Conservation (phyloP, 2,329 filamentous ascomycete species). For the Acrodontium crateriforme region DNA sequence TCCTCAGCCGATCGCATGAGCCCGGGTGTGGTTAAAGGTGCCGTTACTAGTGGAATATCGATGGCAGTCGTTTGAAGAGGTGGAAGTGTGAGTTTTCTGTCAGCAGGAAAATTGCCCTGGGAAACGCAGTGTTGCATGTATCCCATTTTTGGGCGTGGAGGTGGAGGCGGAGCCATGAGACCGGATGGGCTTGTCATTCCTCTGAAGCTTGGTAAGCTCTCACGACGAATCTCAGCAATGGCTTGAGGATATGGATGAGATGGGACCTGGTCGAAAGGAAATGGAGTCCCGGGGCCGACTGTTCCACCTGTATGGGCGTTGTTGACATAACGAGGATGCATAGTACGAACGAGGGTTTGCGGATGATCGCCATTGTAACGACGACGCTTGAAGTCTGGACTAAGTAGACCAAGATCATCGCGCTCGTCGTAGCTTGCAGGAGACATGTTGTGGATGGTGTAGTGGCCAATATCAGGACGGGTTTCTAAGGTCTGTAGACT, state of each 20-base stretch:
- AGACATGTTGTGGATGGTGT: constrained; percentile 19
- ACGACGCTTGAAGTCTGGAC: constrained; percentile 48
- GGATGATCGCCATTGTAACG: constrained; percentile 38
- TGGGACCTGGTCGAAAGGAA: constrained; percentile 25
- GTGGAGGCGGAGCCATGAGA: constrained; percentile 43
- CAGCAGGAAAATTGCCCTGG: constrained; percentile 23
- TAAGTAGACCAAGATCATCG: constrained; percentile 31
- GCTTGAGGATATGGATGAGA: constrained; percentile 28
- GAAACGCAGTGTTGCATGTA: constrained; percentile 21
- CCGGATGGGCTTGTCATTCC: constrained; percentile 20
- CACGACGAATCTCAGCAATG: constrained; percentile 18
- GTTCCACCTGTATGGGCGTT: constrained; percentile 6
- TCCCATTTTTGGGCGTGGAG: constrained; percentile 33
- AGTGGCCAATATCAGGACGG: constrained; percentile 12
- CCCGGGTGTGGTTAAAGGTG: neutral
- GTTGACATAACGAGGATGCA: constrained; percentile 19
- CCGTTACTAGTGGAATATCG: constrained; percentile 5
- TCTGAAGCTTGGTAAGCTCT: constrained; percentile 29
- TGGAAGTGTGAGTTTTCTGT: constrained; percentile 38
- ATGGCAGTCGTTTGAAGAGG: constrained; percentile 34
- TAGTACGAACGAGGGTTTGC: constrained; percentile 25
- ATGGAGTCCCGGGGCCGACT: constrained; percentile 25
- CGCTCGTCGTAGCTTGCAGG: constrained; percentile 21
- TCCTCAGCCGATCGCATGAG: constrained; percentile 24
- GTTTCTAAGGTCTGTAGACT: constrained; percentile 21